phyloP scores from a whole-genome alignment of 163 green algal genomes.

The Chlorella variabilis region DNA sequence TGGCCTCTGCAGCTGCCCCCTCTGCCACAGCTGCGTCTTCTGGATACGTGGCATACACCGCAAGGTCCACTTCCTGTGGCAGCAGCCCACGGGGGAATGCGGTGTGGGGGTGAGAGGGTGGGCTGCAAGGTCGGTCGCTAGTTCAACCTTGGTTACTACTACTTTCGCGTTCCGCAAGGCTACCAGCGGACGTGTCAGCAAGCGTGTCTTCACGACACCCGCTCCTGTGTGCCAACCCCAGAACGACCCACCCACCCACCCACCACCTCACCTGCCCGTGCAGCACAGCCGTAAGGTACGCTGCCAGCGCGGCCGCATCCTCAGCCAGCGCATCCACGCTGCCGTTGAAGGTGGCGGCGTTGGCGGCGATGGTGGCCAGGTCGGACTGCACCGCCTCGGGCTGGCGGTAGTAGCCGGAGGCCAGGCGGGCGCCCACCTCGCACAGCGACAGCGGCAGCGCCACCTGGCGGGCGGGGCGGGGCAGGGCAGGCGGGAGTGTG shows the following conservation, averaged over 20 bases:
- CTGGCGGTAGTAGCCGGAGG: slow-evolving; percentile 56
- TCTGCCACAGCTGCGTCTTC: slow-evolving; percentile 8
- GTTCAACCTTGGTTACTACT: too few relatives aligned
- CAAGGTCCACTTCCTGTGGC: slow-evolving; percentile 15
- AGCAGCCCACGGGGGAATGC: not conserved
- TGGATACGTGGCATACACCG: slow-evolving; percentile 6
- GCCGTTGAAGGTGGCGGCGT: slow-evolving; percentile 58
- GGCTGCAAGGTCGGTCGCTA: not conserved
- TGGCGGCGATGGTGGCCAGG: slow-evolving; percentile 45
- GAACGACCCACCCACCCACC: too few relatives aligned
- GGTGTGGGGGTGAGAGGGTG: not conserved
- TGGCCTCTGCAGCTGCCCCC: not conserved
- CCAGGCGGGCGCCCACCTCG: slow-evolving; percentile 45
- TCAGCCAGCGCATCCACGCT: slow-evolving; percentile 32
- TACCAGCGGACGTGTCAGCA: too few relatives aligned
- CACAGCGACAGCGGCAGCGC: slow-evolving; percentile 57
- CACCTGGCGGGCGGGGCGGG: slow-evolving; percentile 20
- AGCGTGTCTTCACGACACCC: too few relatives aligned
- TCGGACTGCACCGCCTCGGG: slow-evolving; percentile 46
- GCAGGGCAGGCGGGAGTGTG: too few relatives aligned
- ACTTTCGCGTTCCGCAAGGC: too few relatives aligned
- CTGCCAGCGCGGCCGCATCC: slow-evolving; percentile 26
- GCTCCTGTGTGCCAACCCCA: not conserved
- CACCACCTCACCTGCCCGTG: slow-evolving; percentile 8
- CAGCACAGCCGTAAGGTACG: slow-evolving; percentile 35